Evolutionary conservation across 495 filamentous ascomycete species (phyloP).

Genomic region (Podospora tetraspora): DNA sequence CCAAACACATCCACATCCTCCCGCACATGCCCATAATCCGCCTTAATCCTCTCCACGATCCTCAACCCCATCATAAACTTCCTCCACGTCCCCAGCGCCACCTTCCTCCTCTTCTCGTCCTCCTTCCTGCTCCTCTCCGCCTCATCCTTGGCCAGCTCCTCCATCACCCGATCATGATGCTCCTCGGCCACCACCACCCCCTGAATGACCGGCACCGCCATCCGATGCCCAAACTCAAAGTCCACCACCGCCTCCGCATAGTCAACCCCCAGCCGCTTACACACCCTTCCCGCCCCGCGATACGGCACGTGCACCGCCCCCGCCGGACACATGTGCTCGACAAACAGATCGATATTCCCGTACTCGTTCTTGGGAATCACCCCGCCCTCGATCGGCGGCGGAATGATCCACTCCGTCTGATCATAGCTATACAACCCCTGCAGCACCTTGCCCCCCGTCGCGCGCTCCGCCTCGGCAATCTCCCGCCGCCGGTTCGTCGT

Average conservation of each 20-base stretch:
- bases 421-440: conserved; percentile 78
- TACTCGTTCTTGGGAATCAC: conserved; percentile 91
- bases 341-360: conserved; percentile 96
- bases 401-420: conserved; percentile 94
- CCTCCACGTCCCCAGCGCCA: conserved; percentile 71
- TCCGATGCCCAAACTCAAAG: conserved; percentile 91
- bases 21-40: conserved; percentile 64
- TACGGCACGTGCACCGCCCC: conserved; percentile 82
- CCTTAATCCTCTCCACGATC: conserved; percentile 70
- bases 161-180: conserved; percentile 65
- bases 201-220: conserved; percentile 86
- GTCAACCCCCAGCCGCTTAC: conserved; percentile 77
- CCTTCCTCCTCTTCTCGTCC: conserved; percentile 72
- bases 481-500: conserved; percentile 85
- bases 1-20: conserved; percentile 39
- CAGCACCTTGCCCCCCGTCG: conserved; percentile 71
- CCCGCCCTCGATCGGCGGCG: conserved; percentile 74
- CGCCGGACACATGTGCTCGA: conserved; percentile 81
- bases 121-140: conserved; percentile 72
- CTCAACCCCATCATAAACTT: conserved; percentile 81
- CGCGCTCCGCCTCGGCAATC: conserved; percentile 73
- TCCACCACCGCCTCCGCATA: conserved; percentile 93
- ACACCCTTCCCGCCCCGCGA: conserved; percentile 69
- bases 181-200: conserved; percentile 85
- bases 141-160: conserved; percentile 79